phyloP scores from a whole-genome alignment of 108 stramenopile species.

The Bacterosira constricta region DNA sequence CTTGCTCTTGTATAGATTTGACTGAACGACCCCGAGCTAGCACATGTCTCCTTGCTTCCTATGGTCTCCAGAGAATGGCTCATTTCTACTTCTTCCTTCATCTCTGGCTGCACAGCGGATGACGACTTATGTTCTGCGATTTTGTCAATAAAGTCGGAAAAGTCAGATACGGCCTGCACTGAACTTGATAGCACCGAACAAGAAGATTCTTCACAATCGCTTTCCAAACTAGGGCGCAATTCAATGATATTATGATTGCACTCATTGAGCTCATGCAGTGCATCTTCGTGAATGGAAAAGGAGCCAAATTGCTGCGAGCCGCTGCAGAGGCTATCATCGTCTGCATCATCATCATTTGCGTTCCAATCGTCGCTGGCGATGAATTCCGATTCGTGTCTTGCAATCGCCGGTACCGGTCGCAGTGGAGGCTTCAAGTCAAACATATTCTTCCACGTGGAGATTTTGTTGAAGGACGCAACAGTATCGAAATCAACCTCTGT shows the following conservation, averaged over 20 bases:
- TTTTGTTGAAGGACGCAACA: neutral
- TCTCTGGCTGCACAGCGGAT: too few relatives aligned
- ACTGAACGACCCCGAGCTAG: neutral
- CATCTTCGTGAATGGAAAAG: neutral
- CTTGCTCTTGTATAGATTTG: neutral
- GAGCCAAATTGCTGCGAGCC: neutral
- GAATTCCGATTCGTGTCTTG: constrained; percentile 9
- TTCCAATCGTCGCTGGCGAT: constrained; percentile 13
- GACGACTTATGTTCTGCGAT: too few relatives aligned
- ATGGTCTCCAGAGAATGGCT: neutral
- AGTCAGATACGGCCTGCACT: too few relatives aligned
- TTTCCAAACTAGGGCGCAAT: constrained; percentile 10
- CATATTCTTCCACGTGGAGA: too few relatives aligned
- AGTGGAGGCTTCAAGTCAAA: too few relatives aligned
- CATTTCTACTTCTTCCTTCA: neutral
- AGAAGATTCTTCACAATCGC: constrained; percentile 1
- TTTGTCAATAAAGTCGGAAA: too few relatives aligned
- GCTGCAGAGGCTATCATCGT: neutral
- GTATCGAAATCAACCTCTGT: neutral
- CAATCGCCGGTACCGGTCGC: too few relatives aligned
- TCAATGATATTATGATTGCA: neutral
- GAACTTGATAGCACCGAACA: neutral
- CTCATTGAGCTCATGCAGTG: neutral
- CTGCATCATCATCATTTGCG: neutral
- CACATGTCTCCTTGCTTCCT: neutral